Base-by-base conservation (phyloP, 2,329 filamentous ascomycete genomes). In the Ophiostoma sp. region DNA sequence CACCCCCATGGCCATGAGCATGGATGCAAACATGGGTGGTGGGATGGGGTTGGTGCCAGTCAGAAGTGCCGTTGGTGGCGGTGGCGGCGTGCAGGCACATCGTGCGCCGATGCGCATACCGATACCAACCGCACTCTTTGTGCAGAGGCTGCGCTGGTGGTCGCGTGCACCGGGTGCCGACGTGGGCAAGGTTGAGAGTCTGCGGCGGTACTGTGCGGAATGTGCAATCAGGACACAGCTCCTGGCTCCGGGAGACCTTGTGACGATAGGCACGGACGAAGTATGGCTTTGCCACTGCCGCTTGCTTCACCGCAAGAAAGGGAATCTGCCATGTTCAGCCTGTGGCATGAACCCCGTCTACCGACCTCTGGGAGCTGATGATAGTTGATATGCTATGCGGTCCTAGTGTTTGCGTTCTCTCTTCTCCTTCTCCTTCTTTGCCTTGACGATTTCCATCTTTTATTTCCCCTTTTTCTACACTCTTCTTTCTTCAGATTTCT, bases 201-300 rank as follows among this genome's bases (percentile, higher is more conserved):
- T 75, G 39, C 72, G 70, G 1, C 67, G 70, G 11, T 75, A 75
- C 69, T 75, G 74, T 70, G 72, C 74, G 3, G 41, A 54, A 13
- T 75, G 74, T 23, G 72, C 72, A 4, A 65, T 75, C 10, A 20
- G 71, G 33, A 60, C 71, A 8, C 48, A 57, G 0, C 71, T 75
- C 33, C 41, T 69, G 13, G n/a, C 64, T 0, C 62, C 72, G 1
- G 71, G 72, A 1, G 73, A 74, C 15, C 35, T 71, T 11, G 69
- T 72, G 6, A 66, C 67, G 31, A 69, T 70, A 3, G 62, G 48
- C 15, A 33, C 8, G 15, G 70, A 68, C 10, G n/a, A 44, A 17
- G 27, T 72, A 15, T 74, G 73, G 73, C 69, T 74, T 33, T 75
- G 74, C 41, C 57, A 64, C 13, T 75, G 74, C 68, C 69, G 64